Percentiles rank a stretch among this genome's conserved stretches.
These are phyloP conservation scores for Elongisporangium senticosum DNA, from an alignment of 352 stramenopile genomes.

Conservation along the genomic window DNA sequence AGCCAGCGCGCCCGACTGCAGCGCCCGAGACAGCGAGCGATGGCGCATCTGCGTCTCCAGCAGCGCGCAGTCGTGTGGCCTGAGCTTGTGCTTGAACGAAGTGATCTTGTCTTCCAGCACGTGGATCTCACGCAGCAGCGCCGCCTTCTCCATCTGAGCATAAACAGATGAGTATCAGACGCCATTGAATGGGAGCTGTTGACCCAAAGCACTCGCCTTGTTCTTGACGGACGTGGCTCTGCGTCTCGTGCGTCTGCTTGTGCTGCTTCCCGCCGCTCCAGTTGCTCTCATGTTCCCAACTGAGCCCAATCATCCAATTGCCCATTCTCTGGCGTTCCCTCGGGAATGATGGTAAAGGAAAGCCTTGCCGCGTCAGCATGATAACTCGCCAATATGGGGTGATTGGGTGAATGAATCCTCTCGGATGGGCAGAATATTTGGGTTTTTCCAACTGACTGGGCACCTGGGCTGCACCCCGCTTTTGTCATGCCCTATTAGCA, in stretches of 20 bases:
- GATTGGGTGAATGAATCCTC: neutral
- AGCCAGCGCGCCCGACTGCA: neutral
- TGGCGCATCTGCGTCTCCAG: neutral
- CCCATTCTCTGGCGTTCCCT: neutral
- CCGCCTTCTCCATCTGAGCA: slow-evolving; percentile 15
- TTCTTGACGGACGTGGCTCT: neutral
- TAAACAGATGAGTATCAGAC: neutral
- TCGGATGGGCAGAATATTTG: neutral
- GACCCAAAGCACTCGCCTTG: neutral
- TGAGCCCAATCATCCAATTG: neutral
- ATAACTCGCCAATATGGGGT: neutral
- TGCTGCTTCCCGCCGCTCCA: neutral
- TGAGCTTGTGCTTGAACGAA: neutral
- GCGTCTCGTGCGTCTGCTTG: neutral
- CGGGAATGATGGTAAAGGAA: neutral
- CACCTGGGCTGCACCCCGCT: neutral
- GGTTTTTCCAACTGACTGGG: no score
- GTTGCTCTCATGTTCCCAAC: neutral
- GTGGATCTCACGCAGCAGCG: slow-evolving; percentile 11
- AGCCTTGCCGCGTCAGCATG: no score
- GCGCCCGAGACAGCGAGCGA: neutral
- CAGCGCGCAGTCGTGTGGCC: neutral
- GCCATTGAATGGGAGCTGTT: no score
- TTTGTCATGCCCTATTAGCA: neutral
- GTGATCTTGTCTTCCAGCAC: slow-evolving; percentile 6